Evolutionary conservation across 345 rosid genomes (phyloP), one percentile per base, ranked within the genome.

Genomic region (Bruguiera gymnorhiza): DNA sequence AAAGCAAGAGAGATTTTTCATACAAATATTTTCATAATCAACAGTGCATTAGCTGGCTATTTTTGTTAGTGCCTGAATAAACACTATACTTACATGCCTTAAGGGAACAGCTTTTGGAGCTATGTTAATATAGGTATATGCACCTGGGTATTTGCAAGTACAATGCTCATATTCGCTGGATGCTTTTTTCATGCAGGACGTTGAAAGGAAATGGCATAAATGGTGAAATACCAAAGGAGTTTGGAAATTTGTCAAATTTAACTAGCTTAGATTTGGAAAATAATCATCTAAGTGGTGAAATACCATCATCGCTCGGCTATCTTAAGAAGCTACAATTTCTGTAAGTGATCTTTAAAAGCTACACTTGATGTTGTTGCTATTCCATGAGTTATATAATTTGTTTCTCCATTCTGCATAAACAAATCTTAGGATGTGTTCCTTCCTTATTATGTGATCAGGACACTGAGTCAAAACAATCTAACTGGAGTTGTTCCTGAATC

Each of bases 241-340:
- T 90, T 66, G 99, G 98, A 52, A 90, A 92, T 76, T 73, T 96
- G 72, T 75, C 95, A 13, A 88, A 87, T 77, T 86, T 96, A 78
- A 89, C 86, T 48, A 86, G 85, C 75, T 85, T 96, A 84, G 98
- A 96, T 80, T 84, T 96, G 86, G 97, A 85, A 73, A 86, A 88
- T 63, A 96, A 96, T 88, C 80, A 55, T 71, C 78, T 96, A 63
- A 82, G 69, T 59, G 99, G 99, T 68, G 78, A 72, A 74, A 90
- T 96, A 84, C 99, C 99, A 7, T 69, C 90, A 65, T 74, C 93
- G 63, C 78, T 92, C 63, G 97, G 99, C 52, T 81, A 89, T 69
- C 98, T 96, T 66, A 84, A 83, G 79, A 88, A 75, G 68, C 98
- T 92, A 79, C 98, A 90, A 76, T 89, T 96, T 86, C 80, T 96